Evolutionary conservation across 2,329 filamentous ascomycete species (phyloP).

Genomic region (Colletotrichum australisinense): DNA sequence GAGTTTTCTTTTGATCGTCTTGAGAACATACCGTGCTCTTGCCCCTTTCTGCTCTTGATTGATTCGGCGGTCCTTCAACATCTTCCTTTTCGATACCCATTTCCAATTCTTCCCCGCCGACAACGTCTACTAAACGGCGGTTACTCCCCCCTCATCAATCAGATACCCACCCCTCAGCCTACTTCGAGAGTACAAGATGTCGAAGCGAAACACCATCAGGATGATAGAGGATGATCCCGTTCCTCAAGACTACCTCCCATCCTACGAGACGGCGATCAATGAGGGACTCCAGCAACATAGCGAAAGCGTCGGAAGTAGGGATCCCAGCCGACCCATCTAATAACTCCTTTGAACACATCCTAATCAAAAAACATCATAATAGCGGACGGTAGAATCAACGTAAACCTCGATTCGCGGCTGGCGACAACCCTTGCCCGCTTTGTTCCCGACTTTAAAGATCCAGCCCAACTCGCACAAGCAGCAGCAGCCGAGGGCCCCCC

Average conservation of each 20-base stretch:
- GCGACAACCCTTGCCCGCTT: conserved; percentile 28
- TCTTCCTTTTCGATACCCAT: not conserved
- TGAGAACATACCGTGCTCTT: not conserved
- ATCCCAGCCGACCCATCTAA: not conserved
- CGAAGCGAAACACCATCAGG: not conserved
- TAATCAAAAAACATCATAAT: not conserved
- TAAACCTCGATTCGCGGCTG: conserved; percentile 32
- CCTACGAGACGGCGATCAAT: conserved; percentile 17
- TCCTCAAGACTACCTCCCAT: conserved; percentile 22
- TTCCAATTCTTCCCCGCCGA: not conserved
- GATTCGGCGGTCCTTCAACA: not conserved
- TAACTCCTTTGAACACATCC: not conserved
- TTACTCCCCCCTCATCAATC: not conserved
- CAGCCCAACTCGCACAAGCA: not conserved
- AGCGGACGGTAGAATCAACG: conserved; percentile 34
- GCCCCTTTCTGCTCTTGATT: too few relatives aligned
- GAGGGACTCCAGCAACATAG: conserved; percentile 5
- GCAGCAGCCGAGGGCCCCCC: conserved; percentile 16
- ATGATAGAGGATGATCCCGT: conserved; percentile 12
- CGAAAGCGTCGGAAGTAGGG: conserved; percentile 12
- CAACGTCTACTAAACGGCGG: not conserved
- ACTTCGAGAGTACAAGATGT: not conserved
- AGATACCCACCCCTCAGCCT: too few relatives aligned
- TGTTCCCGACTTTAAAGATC: conserved; percentile 26
- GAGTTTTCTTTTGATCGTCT: not conserved